Evolutionary conservation across 2,329 filamentous ascomycete species (phyloP).

Genomic region (Exophiala aquamarina): DNA sequence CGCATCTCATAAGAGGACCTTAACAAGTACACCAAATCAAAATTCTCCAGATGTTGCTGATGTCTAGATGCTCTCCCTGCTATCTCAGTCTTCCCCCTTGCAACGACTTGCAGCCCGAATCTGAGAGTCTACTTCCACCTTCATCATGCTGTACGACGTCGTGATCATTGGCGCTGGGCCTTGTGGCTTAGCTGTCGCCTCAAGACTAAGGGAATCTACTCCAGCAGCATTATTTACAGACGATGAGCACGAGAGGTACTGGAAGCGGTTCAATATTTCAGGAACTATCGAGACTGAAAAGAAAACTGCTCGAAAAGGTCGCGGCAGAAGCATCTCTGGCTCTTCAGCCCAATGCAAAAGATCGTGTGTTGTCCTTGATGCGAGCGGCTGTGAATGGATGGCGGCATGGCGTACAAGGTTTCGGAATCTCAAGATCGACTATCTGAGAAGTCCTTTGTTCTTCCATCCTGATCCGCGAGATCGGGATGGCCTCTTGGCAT

Average conservation of each 20-base stretch:
- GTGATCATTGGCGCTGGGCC: constrained; percentile 74
- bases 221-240: constrained; percentile 81
- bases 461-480: constrained; percentile 78
- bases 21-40: no score
- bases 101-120: no score
- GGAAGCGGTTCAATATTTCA: constrained; percentile 22
- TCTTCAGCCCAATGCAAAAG: background rate
- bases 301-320: background rate
- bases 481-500: constrained; percentile 70
- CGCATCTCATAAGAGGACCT: no score
- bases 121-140: no score
- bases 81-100: no score
- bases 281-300: constrained; percentile 18
- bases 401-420: constrained; percentile 70
- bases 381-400: constrained; percentile 65
- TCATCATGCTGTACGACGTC: constrained; percentile 52
- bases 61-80: no score
- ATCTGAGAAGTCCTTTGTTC: constrained; percentile 77
- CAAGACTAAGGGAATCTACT: constrained; percentile 68
- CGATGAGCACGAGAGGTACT: constrained; percentile 75
- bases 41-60: no score
- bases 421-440: constrained; percentile 65
- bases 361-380: constrained; percentile 67
- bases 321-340: background rate
- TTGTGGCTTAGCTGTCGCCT: constrained; percentile 71